Evolutionary conservation across 345 rosid species (phyloP), one percentile per base, ranked within the genome.

Genomic region (Populus deltoides): DNA sequence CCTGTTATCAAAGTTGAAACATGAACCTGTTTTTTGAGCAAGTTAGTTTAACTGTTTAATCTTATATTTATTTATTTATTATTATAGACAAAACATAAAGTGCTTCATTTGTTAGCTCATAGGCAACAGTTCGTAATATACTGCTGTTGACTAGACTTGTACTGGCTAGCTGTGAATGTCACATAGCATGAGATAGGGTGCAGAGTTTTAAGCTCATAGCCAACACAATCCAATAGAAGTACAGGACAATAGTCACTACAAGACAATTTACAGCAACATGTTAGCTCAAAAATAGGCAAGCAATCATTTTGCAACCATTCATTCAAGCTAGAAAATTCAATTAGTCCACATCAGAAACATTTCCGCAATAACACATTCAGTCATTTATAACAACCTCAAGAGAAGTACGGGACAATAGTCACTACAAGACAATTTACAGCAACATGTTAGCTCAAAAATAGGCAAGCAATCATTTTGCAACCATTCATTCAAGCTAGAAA

Each of bases 401-500:
- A 59, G 4, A 59, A 59, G 11, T 4, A n/a, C 8, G 24, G 27
- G 63, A 25, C 25, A 59, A 59, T 59, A n/a, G 3, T 59, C 63
- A n/a, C 25, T n/a, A 24, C n/a, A n/a, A 59, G 5, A 59, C 11
- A 59, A 59, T 12, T 59, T n/a, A 59, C 29, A 59, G 29, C 63
- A 59, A 59, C 29, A 59, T 59, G 16, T n/a, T 59, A 24, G 65
- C 65, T 59, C 12, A 59, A 24, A 53, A 59, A 59, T 59, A 59
- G 6, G 65, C 65, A 59, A 24, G 5, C 29, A 59, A 24, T 3
- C 29, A 10, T 2, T 6, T 20, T 59, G 29, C 65, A 59, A 24
- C 63, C 24, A 59, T 59, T 59, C 65, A 59, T 59, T 59, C 65
- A 59, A 59, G 65, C 65, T 59, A 59, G 65, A 59, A 59, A 59